A percentile compares a stretch with the other conserved stretches of the same genome.
These are phyloP conservation scores for Hemerocallis citrina DNA, from an alignment of 106 monocot genomes.

Conservation along the genomic window DNA sequence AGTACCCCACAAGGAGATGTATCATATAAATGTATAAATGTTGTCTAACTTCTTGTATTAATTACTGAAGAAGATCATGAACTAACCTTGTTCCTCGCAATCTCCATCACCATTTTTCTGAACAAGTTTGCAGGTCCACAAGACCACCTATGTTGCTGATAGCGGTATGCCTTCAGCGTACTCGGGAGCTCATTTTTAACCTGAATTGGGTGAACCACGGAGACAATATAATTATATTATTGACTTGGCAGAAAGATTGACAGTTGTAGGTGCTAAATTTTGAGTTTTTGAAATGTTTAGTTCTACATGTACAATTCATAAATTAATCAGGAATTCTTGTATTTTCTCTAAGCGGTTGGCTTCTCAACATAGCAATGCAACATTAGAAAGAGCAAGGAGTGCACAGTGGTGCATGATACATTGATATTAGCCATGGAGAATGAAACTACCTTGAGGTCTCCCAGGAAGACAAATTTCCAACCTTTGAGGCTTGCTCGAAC, in stretches of 20 bases:
- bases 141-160: slow-evolving; percentile 44
- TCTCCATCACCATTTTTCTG: slow-evolving; percentile 36
- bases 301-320: no score
- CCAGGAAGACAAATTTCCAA: slow-evolving; percentile 35
- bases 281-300: no score
- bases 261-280: no score
- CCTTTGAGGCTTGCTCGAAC: slow-evolving; percentile 27
- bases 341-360: background rate
- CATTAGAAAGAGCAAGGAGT: background rate
- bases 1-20: background rate
- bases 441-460: slow-evolving; percentile 20
- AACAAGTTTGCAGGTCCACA: slow-evolving; percentile 44
- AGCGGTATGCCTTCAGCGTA: slow-evolving; percentile 38
- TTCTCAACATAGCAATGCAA: background rate
- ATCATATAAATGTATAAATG: background rate
- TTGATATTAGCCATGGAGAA: background rate
- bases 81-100: slow-evolving; percentile 31
- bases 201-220: slow-evolving; percentile 5
- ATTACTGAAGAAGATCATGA: no score
- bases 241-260: no score
- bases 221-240: background rate
- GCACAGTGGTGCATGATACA: background rate
- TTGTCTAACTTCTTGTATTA: no score
- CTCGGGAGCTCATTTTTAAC: slow-evolving; percentile 38
- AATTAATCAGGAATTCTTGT: no score